phyloP scores from a whole-genome alignment of 2,329 filamentous ascomycete genomes.

The Calonectria montana region DNA sequence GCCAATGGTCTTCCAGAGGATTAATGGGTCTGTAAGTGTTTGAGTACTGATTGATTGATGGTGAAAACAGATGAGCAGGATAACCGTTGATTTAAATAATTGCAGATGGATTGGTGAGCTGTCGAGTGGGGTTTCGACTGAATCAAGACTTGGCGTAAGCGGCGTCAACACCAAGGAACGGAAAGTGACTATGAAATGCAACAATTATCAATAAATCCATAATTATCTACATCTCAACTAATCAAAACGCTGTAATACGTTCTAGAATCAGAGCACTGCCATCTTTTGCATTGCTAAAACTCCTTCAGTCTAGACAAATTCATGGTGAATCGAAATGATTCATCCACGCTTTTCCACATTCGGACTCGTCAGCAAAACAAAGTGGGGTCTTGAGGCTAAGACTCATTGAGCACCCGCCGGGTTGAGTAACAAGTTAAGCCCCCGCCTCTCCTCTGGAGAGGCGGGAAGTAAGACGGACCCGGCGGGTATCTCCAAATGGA shows the following conservation, averaged over 20 bases:
- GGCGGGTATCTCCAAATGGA: too few species aligned
- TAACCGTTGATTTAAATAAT: neutral
- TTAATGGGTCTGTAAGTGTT: too few species aligned
- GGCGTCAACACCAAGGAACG: neutral
- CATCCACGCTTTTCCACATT: neutral
- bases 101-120: neutral
- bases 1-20: rapidly evolving
- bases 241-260: too few species aligned
- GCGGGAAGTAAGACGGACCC: too few species aligned
- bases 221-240: neutral
- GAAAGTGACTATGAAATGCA: neutral
- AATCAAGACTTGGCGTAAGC: neutral
- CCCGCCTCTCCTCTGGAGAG: too few species aligned
- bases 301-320: neutral
- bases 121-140: neutral
- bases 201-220: neutral
- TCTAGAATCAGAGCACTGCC: neutral
- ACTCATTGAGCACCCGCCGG: too few species aligned
- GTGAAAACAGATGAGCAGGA: neutral
- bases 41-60: neutral
- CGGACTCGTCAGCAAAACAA: neutral
- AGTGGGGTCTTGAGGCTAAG: too few species aligned
- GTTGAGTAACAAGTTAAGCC: too few species aligned
- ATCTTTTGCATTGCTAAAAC: neutral
- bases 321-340: slow-evolving; percentile 12